Evolutionary conservation across 495 filamentous ascomycete genomes (phyloP), one percentile per base, ranked within the genome.

Genomic region (Aeminium ludgeri): DNA sequence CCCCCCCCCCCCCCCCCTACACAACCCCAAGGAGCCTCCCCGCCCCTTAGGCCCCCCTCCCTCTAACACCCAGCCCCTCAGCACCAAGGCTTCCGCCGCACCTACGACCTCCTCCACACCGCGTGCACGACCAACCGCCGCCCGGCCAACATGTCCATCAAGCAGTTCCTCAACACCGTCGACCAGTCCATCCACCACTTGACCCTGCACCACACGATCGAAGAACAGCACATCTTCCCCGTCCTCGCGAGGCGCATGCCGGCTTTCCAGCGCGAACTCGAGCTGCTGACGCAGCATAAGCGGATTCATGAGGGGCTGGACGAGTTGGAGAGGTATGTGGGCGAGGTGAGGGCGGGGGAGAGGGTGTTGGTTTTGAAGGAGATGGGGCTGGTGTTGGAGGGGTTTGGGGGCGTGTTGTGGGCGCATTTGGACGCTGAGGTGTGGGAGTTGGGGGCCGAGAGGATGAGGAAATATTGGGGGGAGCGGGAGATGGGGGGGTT

Each of bases 391-490:
- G 64, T 81, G 50, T 77, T 92, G 78, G 73, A 77, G 29, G 47
- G 42, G 4, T 78, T 74, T 56, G 70, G 62, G 34, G 42, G 23
- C 30, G 59, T 64, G 47, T 39, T 64, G 31, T 64, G 60, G 60
- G 17, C 41, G 51, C 60, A 64, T 58, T 49, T 64, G 47, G 59
- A 62, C 37, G 54, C 56, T 25, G 60, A 64, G 46, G 62, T 64
- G 31, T 49, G 37, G 46, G 35, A 62, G 52, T 40, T 65, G 37
- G 41, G 56, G 23, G 56, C 84, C 33, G 82, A 89, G 54, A 87
- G 85, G 56, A 92, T 95, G 86, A 66, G 84, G 52, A 73, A 68
- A 51, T 84, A 78, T 58, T 95, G 83, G 82, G 77, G 65, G 0
- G 20, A 73, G 30, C 72, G 79, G 41, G 86, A 93, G 65, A 78